phyloP scores from a whole-genome alignment of 2,329 filamentous ascomycete genomes.

The Exserohilum turcica region DNA sequence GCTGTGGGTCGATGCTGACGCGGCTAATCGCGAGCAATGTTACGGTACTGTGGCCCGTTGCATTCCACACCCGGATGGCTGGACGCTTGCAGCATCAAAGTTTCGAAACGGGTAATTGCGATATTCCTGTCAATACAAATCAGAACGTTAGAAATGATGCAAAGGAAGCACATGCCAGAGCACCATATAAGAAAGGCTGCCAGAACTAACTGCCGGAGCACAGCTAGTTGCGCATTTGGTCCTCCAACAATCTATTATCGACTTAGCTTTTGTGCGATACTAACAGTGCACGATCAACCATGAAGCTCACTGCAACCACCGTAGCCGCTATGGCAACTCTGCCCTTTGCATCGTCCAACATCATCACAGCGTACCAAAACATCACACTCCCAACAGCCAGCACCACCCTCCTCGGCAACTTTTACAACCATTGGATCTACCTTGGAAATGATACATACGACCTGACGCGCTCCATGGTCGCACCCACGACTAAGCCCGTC shows the following conservation, averaged over 20 bases:
- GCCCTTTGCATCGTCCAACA: slow-evolving; percentile 1
- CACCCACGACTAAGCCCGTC: slow-evolving; percentile 17
- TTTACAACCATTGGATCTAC: slow-evolving; percentile 22
- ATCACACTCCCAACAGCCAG: slow-evolving; percentile 11
- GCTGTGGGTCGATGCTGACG: not conserved
- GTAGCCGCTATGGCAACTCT: not conserved
- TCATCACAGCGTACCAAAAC: slow-evolving; percentile 41
- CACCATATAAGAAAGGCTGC: not conserved
- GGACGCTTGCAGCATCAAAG: not conserved
- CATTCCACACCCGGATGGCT: not conserved
- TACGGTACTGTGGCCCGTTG: not conserved
- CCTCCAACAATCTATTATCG: not conserved
- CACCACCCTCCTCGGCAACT: slow-evolving; percentile 17
- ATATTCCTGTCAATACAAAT: not conserved
- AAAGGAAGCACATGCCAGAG: too few species aligned
- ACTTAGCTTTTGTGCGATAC: not conserved
- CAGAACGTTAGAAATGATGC: too few species aligned
- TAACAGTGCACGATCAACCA: not conserved
- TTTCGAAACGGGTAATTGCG: not conserved
- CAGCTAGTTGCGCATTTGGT: not conserved
- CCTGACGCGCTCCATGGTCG: slow-evolving; percentile 17
- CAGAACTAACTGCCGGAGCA: not conserved
- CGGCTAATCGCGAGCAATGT: not conserved
- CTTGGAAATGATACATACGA: slow-evolving; percentile 15
- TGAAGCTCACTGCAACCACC: not conserved